Conservation (phyloP, 306 rosid genomes). For the Cucurbita pepo region DNA sequence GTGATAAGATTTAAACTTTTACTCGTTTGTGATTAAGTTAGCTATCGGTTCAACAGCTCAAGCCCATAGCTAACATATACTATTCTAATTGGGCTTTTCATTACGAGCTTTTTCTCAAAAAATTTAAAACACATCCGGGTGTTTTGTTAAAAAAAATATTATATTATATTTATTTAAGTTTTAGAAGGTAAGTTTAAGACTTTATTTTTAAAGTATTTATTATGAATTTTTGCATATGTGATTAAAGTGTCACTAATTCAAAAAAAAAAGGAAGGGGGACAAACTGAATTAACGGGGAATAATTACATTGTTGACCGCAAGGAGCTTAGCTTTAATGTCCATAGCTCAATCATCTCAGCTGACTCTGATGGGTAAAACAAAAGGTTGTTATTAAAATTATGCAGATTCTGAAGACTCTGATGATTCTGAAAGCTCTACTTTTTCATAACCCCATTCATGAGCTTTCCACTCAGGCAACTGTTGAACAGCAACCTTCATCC, state of each 20-base stretch:
- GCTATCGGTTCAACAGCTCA: too few species aligned
- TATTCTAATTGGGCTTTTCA: too few species aligned
- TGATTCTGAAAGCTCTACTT: constrained; percentile 16
- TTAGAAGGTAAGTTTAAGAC: too few species aligned
- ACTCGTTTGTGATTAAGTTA: too few species aligned
- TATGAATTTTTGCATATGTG: too few species aligned
- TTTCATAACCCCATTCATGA: constrained; percentile 64
- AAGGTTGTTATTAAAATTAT: background rate
- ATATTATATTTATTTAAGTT: too few species aligned
- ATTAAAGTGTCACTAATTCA: too few species aligned
- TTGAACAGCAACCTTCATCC: constrained; percentile 61
- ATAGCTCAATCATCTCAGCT: background rate
- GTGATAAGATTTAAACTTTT: too few species aligned
- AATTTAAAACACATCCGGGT: too few species aligned
- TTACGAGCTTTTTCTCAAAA: fast-evolving
- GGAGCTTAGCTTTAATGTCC: background rate
- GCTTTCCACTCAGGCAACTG: constrained; percentile 91
- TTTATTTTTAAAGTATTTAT: too few species aligned
- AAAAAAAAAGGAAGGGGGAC: background rate
- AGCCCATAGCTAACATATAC: too few species aligned
- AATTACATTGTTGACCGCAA: background rate
- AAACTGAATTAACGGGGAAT: background rate
- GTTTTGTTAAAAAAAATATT: too few species aligned
- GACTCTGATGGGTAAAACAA: background rate
- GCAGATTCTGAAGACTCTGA: constrained; percentile 9